Base-by-base conservation (phyloP, 768 basidiomycete genomes). In the Podaxis carcinomalis region DNA sequence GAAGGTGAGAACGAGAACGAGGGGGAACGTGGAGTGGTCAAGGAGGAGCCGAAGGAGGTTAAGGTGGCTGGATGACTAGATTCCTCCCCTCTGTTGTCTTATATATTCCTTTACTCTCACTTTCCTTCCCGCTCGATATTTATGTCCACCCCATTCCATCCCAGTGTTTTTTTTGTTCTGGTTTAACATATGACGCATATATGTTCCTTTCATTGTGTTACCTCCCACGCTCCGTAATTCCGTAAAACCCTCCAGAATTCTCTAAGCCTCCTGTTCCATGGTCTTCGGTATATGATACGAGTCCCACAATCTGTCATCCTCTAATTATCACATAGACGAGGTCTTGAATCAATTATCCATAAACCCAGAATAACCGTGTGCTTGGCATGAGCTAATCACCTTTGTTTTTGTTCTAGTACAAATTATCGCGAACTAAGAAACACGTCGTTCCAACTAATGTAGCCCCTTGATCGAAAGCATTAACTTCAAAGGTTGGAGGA, bases 31-130 rank as follows among this genome's bases (percentile, higher is more conserved):
- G 11, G 21, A 57, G 28, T 9, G 39, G 55, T 28, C 5, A 57
- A 36, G 9, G 35, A 57, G 70, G 69, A 6, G 47, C 66, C 68
- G 0, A 56, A 56, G 2, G 69, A 68, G 23, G 68, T 72, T 36
- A 76, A 78, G 64, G 77, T 78, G 46, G 69, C 73, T 16, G 76
- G 73, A 42, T 70, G 54, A 68, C 13, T 32, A 32, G 28, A 32
- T 32, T 32, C 28, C 9, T 51, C 14, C 21, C 11, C 42, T 14
- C 5, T 53, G 16, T 16, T 36, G 5, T 21, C 36, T 55, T 39
- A 21, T 19, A 3, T 52, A 42, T 37, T 52, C 16, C 25, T 54
- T 39, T 39, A 40, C 54, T 11, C 51, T 51, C 27, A 9, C 49
- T 52, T 4, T 49, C 25, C 40, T 32, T n/a, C 4, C 39, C 16